Conservation (phyloP, 179 eudicot species). For the Beta macrorhiza region DNA sequence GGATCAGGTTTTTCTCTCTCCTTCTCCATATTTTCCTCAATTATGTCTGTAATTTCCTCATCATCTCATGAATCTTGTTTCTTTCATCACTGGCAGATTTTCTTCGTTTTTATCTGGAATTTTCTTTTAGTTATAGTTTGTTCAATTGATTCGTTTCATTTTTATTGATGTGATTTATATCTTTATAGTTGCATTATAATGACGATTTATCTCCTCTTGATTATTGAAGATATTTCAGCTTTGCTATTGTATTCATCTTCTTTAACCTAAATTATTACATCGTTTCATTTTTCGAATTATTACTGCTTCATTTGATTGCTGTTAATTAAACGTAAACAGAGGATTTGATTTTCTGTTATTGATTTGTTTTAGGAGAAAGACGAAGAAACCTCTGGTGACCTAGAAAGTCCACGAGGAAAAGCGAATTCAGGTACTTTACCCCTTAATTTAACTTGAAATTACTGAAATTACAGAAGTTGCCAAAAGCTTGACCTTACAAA, state of each 20-base stretch:
- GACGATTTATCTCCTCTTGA: background rate
- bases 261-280: background rate
- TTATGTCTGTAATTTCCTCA: background rate
- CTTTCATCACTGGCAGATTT: background rate
- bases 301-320: background rate
- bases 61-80: background rate
- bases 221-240: background rate
- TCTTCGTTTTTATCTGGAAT: background rate
- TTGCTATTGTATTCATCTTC: background rate
- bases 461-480: background rate
- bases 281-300: background rate
- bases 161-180: background rate
- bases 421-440: conserved; percentile 38
- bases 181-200: background rate
- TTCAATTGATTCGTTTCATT: background rate
- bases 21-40: background rate
- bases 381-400: conserved; percentile 40
- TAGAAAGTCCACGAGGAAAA: conserved; percentile 56
- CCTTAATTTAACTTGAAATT: too few relatives aligned
- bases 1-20: conserved; percentile 48
- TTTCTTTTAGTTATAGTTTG: background rate
- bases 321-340: background rate
- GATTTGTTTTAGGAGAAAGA: conserved; percentile 50
- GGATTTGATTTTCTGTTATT: background rate
- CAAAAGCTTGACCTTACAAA: background rate